These are phyloP conservation scores for Hypomontagnella submonticulosa DNA, from an alignment of 495 filamentous ascomycete genomes.

Conservation along the genomic window DNA sequence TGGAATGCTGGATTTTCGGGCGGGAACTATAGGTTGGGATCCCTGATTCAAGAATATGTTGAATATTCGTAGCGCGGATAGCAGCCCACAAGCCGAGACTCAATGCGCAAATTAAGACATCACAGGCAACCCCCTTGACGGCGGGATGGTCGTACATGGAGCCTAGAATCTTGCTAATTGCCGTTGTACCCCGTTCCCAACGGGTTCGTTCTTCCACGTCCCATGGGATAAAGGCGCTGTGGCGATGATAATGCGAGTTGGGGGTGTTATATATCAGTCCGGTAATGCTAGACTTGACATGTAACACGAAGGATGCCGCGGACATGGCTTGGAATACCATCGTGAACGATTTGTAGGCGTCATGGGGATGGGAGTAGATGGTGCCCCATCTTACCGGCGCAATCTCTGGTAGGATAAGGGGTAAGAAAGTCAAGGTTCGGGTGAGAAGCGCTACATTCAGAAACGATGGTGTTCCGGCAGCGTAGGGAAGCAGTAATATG, in stretches of 20 bases:
- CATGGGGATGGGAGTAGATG: constrained; percentile 50
- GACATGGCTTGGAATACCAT: constrained; percentile 58
- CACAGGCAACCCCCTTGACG: constrained; percentile 59
- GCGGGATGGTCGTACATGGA: constrained; percentile 59
- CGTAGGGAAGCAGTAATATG: constrained; percentile 58
- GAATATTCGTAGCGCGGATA: constrained; percentile 57
- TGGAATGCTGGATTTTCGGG: not conserved
- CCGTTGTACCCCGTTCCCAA: constrained; percentile 55
- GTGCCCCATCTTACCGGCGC: constrained; percentile 57
- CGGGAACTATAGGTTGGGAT: constrained; percentile 34
- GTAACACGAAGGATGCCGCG: constrained; percentile 48
- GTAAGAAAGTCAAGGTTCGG: constrained; percentile 63
- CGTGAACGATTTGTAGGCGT: constrained; percentile 52
- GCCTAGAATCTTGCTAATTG: constrained; percentile 56
- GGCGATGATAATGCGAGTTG: constrained; percentile 56
- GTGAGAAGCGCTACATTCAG: constrained; percentile 53
- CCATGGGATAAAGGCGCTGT: constrained; percentile 56
- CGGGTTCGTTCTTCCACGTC: constrained; percentile 52
- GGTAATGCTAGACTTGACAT: constrained; percentile 50
- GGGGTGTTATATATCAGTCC: constrained; percentile 57
- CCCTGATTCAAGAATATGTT: constrained; percentile 50
- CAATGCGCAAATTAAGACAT: constrained; percentile 61
- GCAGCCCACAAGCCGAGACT: constrained; percentile 66
- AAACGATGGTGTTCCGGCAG: constrained; percentile 59
- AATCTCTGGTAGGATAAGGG: constrained; percentile 54